Evolutionary conservation across 768 basidiomycete species (phyloP).

Genomic region (Naganishia vaughanmartiniae): DNA sequence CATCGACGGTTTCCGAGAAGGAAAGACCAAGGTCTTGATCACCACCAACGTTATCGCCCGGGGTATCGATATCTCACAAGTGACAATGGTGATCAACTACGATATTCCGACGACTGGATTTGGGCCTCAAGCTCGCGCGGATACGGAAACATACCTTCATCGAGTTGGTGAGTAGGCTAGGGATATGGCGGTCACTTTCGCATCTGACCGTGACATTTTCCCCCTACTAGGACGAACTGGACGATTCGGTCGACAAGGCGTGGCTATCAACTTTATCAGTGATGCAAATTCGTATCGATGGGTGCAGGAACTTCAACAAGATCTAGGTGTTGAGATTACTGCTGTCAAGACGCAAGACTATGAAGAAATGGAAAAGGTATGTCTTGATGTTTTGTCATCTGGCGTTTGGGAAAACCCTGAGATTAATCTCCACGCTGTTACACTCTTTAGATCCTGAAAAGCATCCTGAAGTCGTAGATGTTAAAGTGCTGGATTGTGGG

Average conservation of each 20-base stretch:
- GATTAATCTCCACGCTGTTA: background rate
- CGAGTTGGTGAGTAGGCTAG: conserved; percentile 71
- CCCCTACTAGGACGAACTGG: conserved; percentile 77
- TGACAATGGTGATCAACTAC: conserved; percentile 99
- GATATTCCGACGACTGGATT: conserved; percentile 66
- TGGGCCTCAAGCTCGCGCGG: conserved; percentile 63
- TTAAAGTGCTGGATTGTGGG: background rate
- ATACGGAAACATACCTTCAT: conserved; percentile 96
- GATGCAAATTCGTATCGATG: conserved; percentile 80
- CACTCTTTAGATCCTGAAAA: conserved; percentile 6
- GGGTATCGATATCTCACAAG: conserved; percentile 96
- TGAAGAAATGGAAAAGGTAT: conserved; percentile 89
- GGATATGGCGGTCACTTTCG: background rate
- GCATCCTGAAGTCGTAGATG: conserved; percentile 18
- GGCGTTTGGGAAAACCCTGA: background rate
- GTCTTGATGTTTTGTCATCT: conserved; percentile 36
- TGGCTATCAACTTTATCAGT: conserved; percentile 96
- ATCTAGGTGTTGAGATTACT: conserved; percentile 72
- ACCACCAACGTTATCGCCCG: conserved; percentile 98
- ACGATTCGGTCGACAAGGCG: conserved; percentile 93
- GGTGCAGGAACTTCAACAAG: conserved; percentile 83
- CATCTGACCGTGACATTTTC: background rate
- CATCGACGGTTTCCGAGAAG: conserved; percentile 93
- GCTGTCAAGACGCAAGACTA: conserved; percentile 84
- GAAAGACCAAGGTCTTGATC: conserved; percentile 93